Base-by-base conservation (phyloP, 1,284 basidiomycete genomes). In the Apiotrichum akiyoshidainum region DNA sequence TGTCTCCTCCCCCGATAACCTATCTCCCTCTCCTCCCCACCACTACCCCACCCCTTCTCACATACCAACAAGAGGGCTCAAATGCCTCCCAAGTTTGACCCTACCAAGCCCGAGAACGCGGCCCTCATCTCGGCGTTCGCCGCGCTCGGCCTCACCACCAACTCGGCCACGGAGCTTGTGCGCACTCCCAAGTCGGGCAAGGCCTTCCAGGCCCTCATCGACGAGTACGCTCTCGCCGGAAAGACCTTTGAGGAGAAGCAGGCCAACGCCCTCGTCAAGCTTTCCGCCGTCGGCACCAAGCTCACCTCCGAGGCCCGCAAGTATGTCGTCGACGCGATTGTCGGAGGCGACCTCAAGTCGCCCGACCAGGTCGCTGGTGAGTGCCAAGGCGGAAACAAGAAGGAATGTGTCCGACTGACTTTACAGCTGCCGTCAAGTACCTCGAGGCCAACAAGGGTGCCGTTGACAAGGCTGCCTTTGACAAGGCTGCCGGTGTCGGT, bases 401-500 rank as follows among this genome's bases (percentile, higher is more conserved):
- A 31, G 31, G 5, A 19, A 7, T 37, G 35, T 31, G 26, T 31
- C 26, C 26, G 26, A 31, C 57, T 64, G 39, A 55, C 21, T 17
- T 17, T 7, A 7, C 59, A 92, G 92, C 87, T 69, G 89, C 91
- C 31, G 80, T 86, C 41, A 92, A 89, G 75, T 95, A 87, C 73
- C 71, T 90, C 31, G 87, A 88, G 67, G 70, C 81, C 0, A 83
- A 86, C 66, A 75, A 83, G 22, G 58, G 80, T 13, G 85, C 90
- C 0, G 80, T 90, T 42, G 82, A 94, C 67, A 82, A 85, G n/a
- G 77, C 72, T 13, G 85, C 86, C 48, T 97, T 98, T 69, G 84
- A 95, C 70, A 81, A 83, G 64, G 82, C 85, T 19, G 92, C 90
- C 71, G 95, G 95, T 67, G 87, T 98, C 57, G 94, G 93, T 93